These are phyloP conservation scores for Eucalyptus albens DNA, from an alignment of 345 rosid genomes.

Conservation along the genomic window DNA sequence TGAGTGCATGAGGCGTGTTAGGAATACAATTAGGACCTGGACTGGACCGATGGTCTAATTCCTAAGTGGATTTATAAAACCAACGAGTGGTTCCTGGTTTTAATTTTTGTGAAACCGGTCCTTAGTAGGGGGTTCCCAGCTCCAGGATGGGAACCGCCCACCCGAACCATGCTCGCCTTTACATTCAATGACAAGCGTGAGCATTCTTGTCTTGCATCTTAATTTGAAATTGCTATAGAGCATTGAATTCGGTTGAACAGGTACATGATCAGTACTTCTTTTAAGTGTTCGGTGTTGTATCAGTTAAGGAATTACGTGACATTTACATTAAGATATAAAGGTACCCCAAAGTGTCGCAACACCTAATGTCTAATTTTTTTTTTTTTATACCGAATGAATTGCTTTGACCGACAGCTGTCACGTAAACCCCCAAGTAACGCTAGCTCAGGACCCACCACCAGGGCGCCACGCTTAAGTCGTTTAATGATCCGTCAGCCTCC, in stretches of 20 bases:
- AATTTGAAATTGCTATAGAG: not conserved
- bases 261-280: not conserved
- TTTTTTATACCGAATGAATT: rapidly evolving
- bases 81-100: rapidly evolving
- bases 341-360: not conserved
- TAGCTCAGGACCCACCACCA: too few species aligned
- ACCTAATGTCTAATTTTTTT: not conserved
- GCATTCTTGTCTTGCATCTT: not conserved
- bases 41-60: rapidly evolving
- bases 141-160: rapidly evolving
- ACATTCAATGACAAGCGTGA: not conserved
- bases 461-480: too few species aligned
- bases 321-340: not conserved
- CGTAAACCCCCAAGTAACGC: rapidly evolving
- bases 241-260: not conserved
- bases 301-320: not conserved
- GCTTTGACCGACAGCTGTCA: too few species aligned
- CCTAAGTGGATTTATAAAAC: rapidly evolving
- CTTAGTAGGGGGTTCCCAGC: too few species aligned
- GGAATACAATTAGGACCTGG: too few species aligned
- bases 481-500: too few species aligned
- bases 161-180: rapidly evolving
- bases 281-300: not conserved
- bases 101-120: rapidly evolving
- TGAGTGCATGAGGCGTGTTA: too few species aligned